Percentiles rank a stretch among this genome's conserved stretches.
Evolutionary conservation across 306 rosid genomes (phyloP).

Genomic region (Ziziphus jujuba): DNA sequence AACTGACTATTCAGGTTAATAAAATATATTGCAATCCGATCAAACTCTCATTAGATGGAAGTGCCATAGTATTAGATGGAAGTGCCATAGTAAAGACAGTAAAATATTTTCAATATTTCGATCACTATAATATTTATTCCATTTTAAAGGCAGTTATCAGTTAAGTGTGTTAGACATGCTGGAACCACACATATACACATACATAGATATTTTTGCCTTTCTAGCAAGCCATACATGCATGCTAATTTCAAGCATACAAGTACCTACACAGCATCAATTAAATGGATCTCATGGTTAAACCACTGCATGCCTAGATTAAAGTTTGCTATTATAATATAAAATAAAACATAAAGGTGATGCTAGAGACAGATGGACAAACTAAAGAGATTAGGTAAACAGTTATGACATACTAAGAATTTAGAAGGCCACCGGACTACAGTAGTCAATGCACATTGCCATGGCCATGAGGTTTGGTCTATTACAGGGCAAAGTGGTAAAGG

Average conservation of each 20-base stretch:
- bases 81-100: not conserved
- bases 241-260: no score
- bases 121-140: not conserved
- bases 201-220: no score
- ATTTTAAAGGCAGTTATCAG: not conserved
- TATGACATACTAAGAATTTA: constrained; percentile 67
- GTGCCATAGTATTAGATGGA: no score
- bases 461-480: constrained; percentile 97
- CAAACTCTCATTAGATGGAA: not conserved
- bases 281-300: not conserved
- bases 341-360: constrained; percentile 4
- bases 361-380: constrained; percentile 10
- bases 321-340: not conserved
- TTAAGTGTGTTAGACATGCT: no score
- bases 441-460: constrained; percentile 97
- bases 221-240: no score
- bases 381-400: constrained; percentile 18
- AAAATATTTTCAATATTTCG: not conserved
- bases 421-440: constrained; percentile 91
- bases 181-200: no score
- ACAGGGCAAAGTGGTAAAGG: constrained; percentile 23
- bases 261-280: constrained; percentile 4
- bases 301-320: not conserved
- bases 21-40: not conserved
- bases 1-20: not conserved